Evolutionary conservation across 2,329 filamentous ascomycete genomes (phyloP).

Genomic region (Bipolaris oryzae): DNA sequence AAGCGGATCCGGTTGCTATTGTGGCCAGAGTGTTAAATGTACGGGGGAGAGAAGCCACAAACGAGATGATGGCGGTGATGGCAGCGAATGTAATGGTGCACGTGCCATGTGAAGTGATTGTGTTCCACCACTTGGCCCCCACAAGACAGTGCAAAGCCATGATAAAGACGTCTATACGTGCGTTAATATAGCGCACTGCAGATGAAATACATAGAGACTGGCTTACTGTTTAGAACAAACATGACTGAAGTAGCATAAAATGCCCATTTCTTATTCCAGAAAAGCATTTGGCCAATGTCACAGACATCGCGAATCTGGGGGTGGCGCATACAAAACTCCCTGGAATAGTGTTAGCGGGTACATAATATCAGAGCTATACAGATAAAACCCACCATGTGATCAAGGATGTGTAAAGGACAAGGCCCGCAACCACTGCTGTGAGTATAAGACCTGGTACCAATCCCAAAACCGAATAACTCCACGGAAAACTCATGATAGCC

Average conservation of each 20-base stretch:
- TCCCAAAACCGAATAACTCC: slow-evolving; percentile 86
- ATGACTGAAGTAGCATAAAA: slow-evolving; percentile 76
- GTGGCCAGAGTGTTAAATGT: slow-evolving; percentile 83
- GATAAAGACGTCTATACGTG: slow-evolving; percentile 22
- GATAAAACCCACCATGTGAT: slow-evolving; percentile 61
- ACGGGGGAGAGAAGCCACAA: slow-evolving; percentile 78
- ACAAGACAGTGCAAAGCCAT: slow-evolving; percentile 79
- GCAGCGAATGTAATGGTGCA: slow-evolving; percentile 83
- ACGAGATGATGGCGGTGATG: slow-evolving; percentile 76
- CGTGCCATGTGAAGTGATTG: slow-evolving; percentile 73
- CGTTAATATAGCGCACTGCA: neutral
- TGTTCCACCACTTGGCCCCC: slow-evolving; percentile 87
- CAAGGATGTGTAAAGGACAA: slow-evolving; percentile 84
- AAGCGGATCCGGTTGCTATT: slow-evolving; percentile 76
- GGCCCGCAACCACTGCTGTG: slow-evolving; percentile 75
- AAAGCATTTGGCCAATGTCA: slow-evolving; percentile 94
- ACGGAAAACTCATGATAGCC: slow-evolving; percentile 93
- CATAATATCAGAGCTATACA: neutral
- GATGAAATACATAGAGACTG: slow-evolving; percentile 49
- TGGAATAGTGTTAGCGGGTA: slow-evolving; percentile 44
- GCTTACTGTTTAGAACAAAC: slow-evolving; percentile 94
- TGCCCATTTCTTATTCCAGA: slow-evolving; percentile 79
- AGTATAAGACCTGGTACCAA: slow-evolving; percentile 85
- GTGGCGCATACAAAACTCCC: slow-evolving; percentile 89
- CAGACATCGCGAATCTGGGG: slow-evolving; percentile 92